Evolutionary conservation across 345 rosid species (phyloP), one percentile per base, ranked within the genome.

Genomic region (Salix caprea): DNA sequence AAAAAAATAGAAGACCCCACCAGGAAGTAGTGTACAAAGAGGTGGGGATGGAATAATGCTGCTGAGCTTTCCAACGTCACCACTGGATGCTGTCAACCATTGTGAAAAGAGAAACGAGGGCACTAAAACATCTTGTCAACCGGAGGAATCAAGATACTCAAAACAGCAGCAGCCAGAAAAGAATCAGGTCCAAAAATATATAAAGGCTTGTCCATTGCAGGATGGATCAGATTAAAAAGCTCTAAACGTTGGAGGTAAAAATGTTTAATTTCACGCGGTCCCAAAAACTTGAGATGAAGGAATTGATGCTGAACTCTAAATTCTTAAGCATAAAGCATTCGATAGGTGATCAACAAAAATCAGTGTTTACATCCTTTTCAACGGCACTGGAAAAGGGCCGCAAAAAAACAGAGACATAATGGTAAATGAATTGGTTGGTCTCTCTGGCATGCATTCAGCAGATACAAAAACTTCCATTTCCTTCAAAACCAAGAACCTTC

Each of bases 71-170:
- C 62, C 44, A 39, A 54, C 71, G 65, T 56, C 75, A 67, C 79
- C 30, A 71, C 48, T 52, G 60, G 83, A 74, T 65, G 80, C 76
- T 74, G 82, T 67, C 73, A 67, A 67, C 56, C 83, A 80, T 78
- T 72, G 48, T n/a, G 16, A 60, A 24, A 56, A 79, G 69, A 30
- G 60, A 28, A 6, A 26, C 23, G 23, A 7, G 28, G 56, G 52
- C 16, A 64, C 36, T 30, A 65, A 7, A 1, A 6, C 30, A 44
- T 19, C 46, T 4, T 6, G 5, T 30, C 16, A 4, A 4, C 30
- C 67, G 1, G 6, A 46, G 19, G 26, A 15, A 30, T 26, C 24
- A 30, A 39, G 11, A 39, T 39, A 39, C 8, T 39, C 42, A 39
- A 39, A 62, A 46, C n/a, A 19, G 64, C 24, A 42, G 5, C 21